phyloP scores from a whole-genome alignment of 2,329 filamentous ascomycete genomes.

The Neurospora sp. region DNA sequence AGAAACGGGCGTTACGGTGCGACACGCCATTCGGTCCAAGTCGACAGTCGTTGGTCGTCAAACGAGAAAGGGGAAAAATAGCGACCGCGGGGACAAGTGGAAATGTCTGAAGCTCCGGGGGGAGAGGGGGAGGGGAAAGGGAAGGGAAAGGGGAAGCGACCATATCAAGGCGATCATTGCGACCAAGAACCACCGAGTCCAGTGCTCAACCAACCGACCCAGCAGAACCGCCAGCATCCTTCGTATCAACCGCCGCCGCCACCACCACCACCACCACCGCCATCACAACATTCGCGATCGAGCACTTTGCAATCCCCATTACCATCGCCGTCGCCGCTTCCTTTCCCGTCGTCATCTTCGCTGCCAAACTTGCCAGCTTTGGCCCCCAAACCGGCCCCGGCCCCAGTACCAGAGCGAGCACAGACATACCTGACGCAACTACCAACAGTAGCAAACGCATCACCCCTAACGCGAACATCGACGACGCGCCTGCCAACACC shows the following conservation, averaged over 20 bases:
- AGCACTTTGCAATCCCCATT: not conserved
- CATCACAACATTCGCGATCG: not conserved
- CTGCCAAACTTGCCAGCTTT: not conserved
- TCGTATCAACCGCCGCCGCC: not conserved
- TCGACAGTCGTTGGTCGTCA: not conserved
- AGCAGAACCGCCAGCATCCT: not conserved
- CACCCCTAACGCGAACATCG: not conserved
- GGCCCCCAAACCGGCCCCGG: not conserved
- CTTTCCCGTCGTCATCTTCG: not conserved
- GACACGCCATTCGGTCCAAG: not conserved
- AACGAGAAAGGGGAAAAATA: not conserved
- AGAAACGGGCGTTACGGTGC: not conserved
- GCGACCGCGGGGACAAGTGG: not conserved
- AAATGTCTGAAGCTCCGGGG: not conserved
- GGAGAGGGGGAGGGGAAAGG: not conserved
- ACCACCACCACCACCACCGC: not conserved
- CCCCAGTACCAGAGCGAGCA: not conserved
- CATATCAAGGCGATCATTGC: not conserved
- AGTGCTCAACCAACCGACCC: not conserved
- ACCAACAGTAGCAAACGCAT: not conserved
- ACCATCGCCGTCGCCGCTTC: not conserved
- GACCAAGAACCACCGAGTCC: not conserved
- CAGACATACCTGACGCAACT: not conserved
- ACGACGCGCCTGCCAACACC: not conserved
- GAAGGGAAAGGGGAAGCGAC: not conserved